Base-by-base conservation (phyloP, 768 basidiomycete genomes). In the Roridomyces roridus region DNA sequence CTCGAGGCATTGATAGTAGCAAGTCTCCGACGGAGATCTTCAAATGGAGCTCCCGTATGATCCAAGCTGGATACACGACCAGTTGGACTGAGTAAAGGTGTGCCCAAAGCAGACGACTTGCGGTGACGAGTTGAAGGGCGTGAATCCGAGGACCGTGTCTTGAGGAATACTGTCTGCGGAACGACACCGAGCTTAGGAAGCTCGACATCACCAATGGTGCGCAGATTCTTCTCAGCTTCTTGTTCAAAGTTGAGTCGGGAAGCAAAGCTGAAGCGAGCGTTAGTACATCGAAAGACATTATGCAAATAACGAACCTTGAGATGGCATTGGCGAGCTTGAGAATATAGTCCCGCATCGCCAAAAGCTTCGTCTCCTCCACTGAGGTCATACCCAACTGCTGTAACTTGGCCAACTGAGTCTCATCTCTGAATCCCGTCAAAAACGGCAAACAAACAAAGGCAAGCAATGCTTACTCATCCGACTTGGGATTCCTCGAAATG, bases 111-210 rank as follows among this genome's bases (percentile, higher is more conserved):
- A 7, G 75, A 74, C 42, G 77, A 72, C 53, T 78, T 77, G 28
- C 82, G 77, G 3, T 75, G 51, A 21, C 81, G 82, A 25, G n/a
- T n/a, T n/a, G 81, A 77, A 14, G 74, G 67, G 65, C 71, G 77
- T 48, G 64, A 50, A 6, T 87, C 85, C 6, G 75, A 68, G 21
- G 72, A 67, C 24, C 81, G 74, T n/a, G 82, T 67, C 65, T 83
- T 91, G 63, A 97, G 76, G 72, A 98, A 97, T 18, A 97, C 87
- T 0, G 94, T 97, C 56, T 92, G 93, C 12, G 94, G 94, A 0
- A 95, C 91, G 5, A 96, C 89, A 1, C 89, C 89, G 4, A 98
- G 85, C 65, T 92, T 94, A 65, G 89, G 90, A 36, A 99, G 80
- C 55, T 93, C 90, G 29, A 94, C 79, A 45, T 88, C 84, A 18